These are phyloP conservation scores for Aspergillus sclerotialis DNA, from an alignment of 2,329 filamentous ascomycete species.

Conservation along the genomic window DNA sequence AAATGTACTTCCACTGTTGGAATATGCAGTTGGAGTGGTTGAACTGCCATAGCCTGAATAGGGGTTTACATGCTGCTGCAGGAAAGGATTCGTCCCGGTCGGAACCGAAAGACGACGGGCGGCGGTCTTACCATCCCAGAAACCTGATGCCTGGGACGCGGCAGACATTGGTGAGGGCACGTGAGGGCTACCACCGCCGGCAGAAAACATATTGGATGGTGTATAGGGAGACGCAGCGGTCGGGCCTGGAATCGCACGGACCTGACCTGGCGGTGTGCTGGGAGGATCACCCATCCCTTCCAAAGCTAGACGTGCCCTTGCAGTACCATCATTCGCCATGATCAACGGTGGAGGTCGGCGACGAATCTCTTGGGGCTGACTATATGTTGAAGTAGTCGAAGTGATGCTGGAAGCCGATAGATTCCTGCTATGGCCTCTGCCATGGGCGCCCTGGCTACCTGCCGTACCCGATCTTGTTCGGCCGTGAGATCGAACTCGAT, in stretches of 20 bases:
- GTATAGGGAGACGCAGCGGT: slow-evolving; percentile 77
- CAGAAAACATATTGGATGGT: slow-evolving; percentile 73
- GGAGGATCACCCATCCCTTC: slow-evolving; percentile 59
- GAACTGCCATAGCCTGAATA: slow-evolving; percentile 51
- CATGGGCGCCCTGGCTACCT: slow-evolving; percentile 63
- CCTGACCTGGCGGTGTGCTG: slow-evolving; percentile 57
- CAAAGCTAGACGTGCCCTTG: slow-evolving; percentile 57
- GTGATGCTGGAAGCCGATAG: slow-evolving; percentile 82
- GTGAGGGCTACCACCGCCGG: slow-evolving; percentile 63
- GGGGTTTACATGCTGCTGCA: slow-evolving; percentile 52
- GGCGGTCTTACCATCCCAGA: slow-evolving; percentile 64
- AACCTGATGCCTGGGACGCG: slow-evolving; percentile 63
- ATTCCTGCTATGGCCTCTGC: slow-evolving; percentile 74
- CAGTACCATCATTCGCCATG: slow-evolving; percentile 63
- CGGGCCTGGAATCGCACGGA: slow-evolving; percentile 55
- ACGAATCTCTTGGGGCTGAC: slow-evolving; percentile 55
- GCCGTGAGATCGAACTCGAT: slow-evolving; percentile 68
- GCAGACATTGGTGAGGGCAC: slow-evolving; percentile 70
- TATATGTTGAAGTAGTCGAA: slow-evolving; percentile 65
- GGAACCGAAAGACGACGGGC: slow-evolving; percentile 76
- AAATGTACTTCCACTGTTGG: slow-evolving; percentile 55
- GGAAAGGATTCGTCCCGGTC: slow-evolving; percentile 66
- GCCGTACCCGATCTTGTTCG: slow-evolving; percentile 71
- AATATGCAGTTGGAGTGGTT: slow-evolving; percentile 48
- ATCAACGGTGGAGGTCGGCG: slow-evolving; percentile 74